Percentiles rank a stretch among this genome's conserved stretches.
Evolutionary conservation across 208 protist genomes (phyloP).

Genomic region (Endotrypanum monterogeii): DNA sequence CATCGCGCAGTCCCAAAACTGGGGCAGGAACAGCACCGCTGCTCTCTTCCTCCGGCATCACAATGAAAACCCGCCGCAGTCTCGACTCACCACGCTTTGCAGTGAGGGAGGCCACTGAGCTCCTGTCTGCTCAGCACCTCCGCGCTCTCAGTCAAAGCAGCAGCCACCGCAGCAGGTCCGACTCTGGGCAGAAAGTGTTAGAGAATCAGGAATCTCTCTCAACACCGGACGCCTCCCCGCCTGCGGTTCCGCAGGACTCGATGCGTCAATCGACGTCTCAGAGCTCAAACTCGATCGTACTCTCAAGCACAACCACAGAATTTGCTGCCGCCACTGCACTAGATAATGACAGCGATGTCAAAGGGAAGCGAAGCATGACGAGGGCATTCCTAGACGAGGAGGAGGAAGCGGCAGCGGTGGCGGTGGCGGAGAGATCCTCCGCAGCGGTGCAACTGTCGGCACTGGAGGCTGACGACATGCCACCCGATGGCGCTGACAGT

Average conservation of each 20-base stretch:
- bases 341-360: background rate
- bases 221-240: background rate
- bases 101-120: constrained; percentile 1
- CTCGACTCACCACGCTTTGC: constrained; percentile 25
- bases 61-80: background rate
- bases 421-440: background rate
- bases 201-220: background rate
- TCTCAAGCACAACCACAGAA: background rate
- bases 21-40: no score
- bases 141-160: background rate
- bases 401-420: background rate
- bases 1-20: background rate
- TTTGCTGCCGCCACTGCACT: background rate
- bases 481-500: constrained; percentile 2
- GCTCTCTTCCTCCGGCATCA: background rate
- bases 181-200: background rate
- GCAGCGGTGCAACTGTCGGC: background rate
- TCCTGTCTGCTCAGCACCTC: background rate
- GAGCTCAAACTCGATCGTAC: background rate
- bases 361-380: constrained; percentile 2
- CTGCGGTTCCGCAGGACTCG: background rate
- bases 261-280: background rate
- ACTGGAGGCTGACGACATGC: background rate
- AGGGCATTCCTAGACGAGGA: background rate
- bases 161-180: constrained; percentile 1